Evolutionary conservation across 1,139 yeast species (phyloP).

Genomic region (Candida sanyaensis): DNA sequence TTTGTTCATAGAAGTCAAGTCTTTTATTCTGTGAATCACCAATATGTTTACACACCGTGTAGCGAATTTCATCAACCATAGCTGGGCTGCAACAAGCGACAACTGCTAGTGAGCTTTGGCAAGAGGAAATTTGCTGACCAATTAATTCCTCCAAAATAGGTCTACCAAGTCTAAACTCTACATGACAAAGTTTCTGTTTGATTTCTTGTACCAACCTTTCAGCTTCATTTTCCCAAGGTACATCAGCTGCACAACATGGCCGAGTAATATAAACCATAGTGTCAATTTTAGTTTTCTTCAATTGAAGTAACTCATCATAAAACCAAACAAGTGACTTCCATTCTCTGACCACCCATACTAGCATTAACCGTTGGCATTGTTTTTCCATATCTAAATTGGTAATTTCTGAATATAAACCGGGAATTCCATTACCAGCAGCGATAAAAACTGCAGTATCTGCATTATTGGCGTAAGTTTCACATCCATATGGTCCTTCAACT

Average conservation of each 20-base stretch:
- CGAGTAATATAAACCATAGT: conserved; percentile 34
- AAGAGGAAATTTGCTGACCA: conserved; percentile 25
- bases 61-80: conserved; percentile 53
- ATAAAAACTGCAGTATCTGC: conserved; percentile 34
- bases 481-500: conserved; percentile 49
- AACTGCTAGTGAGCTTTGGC: conserved; percentile 40
- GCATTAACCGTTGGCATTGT: conserved; percentile 22
- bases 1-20: conserved; percentile 39
- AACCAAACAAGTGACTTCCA: conserved; percentile 35
- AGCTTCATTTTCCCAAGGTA: background rate
- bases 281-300: conserved; percentile 25
- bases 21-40: conserved; percentile 27
- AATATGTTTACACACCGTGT: conserved; percentile 29
- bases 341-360: conserved; percentile 41
- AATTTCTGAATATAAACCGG: conserved; percentile 45
- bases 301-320: conserved; percentile 29
- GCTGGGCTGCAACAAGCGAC: conserved; percentile 55
- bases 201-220: conserved; percentile 9
- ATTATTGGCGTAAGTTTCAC: conserved; percentile 28
- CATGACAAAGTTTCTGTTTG: conserved; percentile 25
- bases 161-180: conserved; percentile 34
- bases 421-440: conserved; percentile 48
- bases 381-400: conserved; percentile 22
- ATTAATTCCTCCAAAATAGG: conserved; percentile 32
- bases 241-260: conserved; percentile 17